Conservation (phyloP, 106 monocot species). For the Xerophyta viscosa region DNA sequence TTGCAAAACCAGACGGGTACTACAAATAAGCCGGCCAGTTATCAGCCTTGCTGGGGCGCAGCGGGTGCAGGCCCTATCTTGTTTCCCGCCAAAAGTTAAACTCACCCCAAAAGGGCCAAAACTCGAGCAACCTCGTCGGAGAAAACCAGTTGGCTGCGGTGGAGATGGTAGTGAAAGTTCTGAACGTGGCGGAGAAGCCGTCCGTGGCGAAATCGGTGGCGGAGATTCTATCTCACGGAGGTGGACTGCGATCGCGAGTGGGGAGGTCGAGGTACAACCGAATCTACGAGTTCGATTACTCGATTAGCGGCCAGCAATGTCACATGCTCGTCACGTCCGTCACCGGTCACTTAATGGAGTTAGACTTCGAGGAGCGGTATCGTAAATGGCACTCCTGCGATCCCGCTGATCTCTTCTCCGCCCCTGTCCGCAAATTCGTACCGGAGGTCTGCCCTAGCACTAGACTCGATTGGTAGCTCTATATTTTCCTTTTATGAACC, state of each 20-base stretch:
- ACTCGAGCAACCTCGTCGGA: too few relatives aligned
- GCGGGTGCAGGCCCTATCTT: too few relatives aligned
- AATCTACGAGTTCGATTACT: slow-evolving; percentile 85
- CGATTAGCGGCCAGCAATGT: slow-evolving; percentile 50
- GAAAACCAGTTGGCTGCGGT: too few relatives aligned
- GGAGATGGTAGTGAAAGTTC: slow-evolving; percentile 23
- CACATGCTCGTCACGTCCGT: slow-evolving; percentile 93
- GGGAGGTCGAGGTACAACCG: slow-evolving; percentile 88
- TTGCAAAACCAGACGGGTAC: too few relatives aligned
- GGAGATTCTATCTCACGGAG: slow-evolving; percentile 73
- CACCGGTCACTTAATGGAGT: slow-evolving; percentile 95
- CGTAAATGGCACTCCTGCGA: slow-evolving; percentile 92
- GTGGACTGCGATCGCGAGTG: slow-evolving; percentile 37
- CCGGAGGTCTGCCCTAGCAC: slow-evolving; percentile 69
- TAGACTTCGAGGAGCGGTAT: slow-evolving; percentile 86
- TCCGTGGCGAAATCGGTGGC: slow-evolving; percentile 89
- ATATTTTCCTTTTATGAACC: too few relatives aligned
- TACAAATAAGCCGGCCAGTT: too few relatives aligned
- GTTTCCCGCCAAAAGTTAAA: too few relatives aligned
- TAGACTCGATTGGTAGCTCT: too few relatives aligned
- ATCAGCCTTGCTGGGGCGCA: too few relatives aligned
- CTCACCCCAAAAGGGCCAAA: too few relatives aligned
- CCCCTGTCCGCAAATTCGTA: slow-evolving; percentile 79
- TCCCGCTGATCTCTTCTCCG: slow-evolving; percentile 72
- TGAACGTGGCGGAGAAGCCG: slow-evolving; percentile 98